phyloP scores from a whole-genome alignment of 139 green algal genomes.

The Chlamydomonas sphaeroides region DNA sequence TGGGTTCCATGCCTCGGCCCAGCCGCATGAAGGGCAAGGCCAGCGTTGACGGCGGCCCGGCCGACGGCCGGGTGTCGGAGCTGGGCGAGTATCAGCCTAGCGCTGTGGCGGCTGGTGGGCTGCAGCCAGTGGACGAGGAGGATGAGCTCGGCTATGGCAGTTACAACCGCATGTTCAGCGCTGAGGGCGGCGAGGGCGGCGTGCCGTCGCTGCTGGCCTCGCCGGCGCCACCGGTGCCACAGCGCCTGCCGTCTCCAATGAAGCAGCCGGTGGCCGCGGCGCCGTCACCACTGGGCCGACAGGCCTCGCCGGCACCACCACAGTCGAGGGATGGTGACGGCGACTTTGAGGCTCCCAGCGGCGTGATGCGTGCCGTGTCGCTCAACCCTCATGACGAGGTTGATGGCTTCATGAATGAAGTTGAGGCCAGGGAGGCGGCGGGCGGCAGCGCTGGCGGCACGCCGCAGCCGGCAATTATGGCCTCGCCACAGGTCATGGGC shows the following conservation, averaged over 20 bases:
- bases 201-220: too few species aligned
- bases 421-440: not conserved
- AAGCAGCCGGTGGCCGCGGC: not conserved
- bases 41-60: not conserved
- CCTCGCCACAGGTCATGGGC: too few species aligned
- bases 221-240: too few species aligned
- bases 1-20: conserved; percentile 4
- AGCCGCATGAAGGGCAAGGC: not conserved
- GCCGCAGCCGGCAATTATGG: too few species aligned
- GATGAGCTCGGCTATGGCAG: not conserved
- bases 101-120: too few species aligned
- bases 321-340: too few species aligned
- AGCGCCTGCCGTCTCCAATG: not conserved
- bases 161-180: conserved; percentile 12
- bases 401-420: not conserved
- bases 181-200: too few species aligned
- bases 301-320: too few species aligned
- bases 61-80: too few species aligned
- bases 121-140: not conserved
- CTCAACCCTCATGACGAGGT: not conserved
- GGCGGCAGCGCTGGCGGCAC: not conserved
- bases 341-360: too few species aligned
- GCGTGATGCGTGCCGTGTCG: not conserved
- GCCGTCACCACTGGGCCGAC: too few species aligned
- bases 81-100: conserved; percentile 13